These are phyloP conservation scores for Colletotrichum theobromicola DNA, from an alignment of 2,329 filamentous ascomycete genomes.

Conservation along the genomic window DNA sequence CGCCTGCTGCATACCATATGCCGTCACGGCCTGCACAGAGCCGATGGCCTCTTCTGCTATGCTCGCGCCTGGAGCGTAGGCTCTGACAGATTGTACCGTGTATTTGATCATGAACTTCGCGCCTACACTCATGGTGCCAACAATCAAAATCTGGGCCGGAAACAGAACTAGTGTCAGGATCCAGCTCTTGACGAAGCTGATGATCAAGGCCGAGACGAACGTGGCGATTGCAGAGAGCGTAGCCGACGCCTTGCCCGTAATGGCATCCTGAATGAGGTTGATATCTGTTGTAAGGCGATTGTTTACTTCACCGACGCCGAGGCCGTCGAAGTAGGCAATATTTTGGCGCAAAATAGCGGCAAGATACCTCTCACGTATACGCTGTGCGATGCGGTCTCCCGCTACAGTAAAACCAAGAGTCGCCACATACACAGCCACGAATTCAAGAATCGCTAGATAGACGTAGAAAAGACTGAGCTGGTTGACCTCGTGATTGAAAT, in stretches of 20 bases:
- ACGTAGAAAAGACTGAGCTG: constrained; percentile 81
- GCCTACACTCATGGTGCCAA: constrained; percentile 76
- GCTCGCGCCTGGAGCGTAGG: constrained; percentile 84
- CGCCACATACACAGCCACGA: constrained; percentile 76
- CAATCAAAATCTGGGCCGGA: constrained; percentile 80
- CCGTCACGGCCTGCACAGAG: constrained; percentile 88
- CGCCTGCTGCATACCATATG: constrained; percentile 92
- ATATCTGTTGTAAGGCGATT: constrained; percentile 94
- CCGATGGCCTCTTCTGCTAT: constrained; percentile 94
- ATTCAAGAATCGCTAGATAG: constrained; percentile 83
- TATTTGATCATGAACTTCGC: constrained; percentile 80
- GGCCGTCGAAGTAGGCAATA: constrained; percentile 90
- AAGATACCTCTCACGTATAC: constrained; percentile 84
- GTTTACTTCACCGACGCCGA: constrained; percentile 91
- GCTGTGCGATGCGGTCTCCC: constrained; percentile 78
- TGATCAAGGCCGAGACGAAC: constrained; percentile 87
- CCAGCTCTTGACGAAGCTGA: constrained; percentile 91
- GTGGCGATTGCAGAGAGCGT: constrained; percentile 79
- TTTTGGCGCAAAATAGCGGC: constrained; percentile 85
- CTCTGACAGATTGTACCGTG: constrained; percentile 77
- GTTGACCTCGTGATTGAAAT: constrained; percentile 65
- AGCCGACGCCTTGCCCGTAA: constrained; percentile 86
- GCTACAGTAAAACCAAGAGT: constrained; percentile 84
- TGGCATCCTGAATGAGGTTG: constrained; percentile 90
- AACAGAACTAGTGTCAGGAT: constrained; percentile 88